Evolutionary conservation across 2,329 filamentous ascomycete genomes (phyloP), one percentile per base, ranked within the genome.

Genomic region (Verruconis gallopava): DNA sequence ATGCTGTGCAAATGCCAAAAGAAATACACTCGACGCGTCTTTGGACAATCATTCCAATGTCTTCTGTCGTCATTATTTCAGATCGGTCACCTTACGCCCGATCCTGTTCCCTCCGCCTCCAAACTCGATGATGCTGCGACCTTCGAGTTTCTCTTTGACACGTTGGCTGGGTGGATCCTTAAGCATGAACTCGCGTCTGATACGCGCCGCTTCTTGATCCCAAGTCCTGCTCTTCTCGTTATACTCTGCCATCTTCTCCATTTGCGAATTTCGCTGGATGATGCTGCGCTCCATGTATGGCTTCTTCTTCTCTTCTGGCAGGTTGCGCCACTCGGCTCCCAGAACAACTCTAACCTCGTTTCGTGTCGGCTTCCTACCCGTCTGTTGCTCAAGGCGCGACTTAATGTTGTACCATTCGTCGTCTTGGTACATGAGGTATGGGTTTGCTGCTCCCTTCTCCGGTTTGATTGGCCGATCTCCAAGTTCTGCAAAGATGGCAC

Each of bases 361-460:
- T 33, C 74, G 69, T 2, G 69, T 65, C 2, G 72, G 73, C 51
- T 85, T 93, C 21, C 75, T 71, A 3, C 72, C 66, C 43, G 72
- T 71, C 20, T 79, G 74, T n/a, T 72, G 74, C 40, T 79, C 74
- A 47, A 81, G 76, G 52, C 81, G 72, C 3, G 72, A 62, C 54
- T 77, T 78, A 49, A 72, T 73, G 30, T 65, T 64, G 35, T 69
- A 65, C 76, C 76, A 81, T 48, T 73, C 69, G 52, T 77, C 79
- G 50, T 86, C 93, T 56, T 86, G 89, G 62, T 83, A 98, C 38
- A 95, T 71, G 20, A 93, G 71, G 60, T 94, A 96, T 0, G 89
- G 82, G 54, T 93, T 96, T 3, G 81, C 77, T 0, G 80, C 77
- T 1, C 79, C 72, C 49, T 89, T 84, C 40, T 69, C 64, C 3